Base-by-base conservation (phyloP, 331 rosid genomes). In the Malus hybrid region DNA sequence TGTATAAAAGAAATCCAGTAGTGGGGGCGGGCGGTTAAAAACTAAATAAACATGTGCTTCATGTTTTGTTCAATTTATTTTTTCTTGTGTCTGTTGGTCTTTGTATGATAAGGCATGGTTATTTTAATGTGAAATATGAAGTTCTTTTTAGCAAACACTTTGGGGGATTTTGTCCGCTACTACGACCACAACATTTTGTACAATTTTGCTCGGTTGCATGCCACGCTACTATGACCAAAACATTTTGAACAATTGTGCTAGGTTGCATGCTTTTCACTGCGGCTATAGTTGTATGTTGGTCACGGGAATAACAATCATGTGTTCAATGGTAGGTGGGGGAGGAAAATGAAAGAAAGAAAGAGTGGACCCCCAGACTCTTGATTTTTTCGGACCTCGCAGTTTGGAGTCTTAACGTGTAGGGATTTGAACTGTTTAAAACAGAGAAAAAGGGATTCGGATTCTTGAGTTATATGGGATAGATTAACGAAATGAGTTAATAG, bases 31-130 rank as follows among this genome's bases (percentile, higher is more conserved):
- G 32, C n/a, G 24, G 65, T 62, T 67, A 3, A 46, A 69, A 55
- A 70, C 55, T 39, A 63, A 19, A 54, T 65, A 70, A 79, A 86
- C 94, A 88, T 91, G 97, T 85, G 19, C 93, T 90, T 72, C 91
- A 87, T 91, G 98, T 80, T 80, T 56, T 69, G 29, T 65, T 64
- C 9, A 50, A 6, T 8, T 18, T 5, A 16, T 27, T 69, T 19
- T 4, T 70, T 18, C 3, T 29, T 19, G 22, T 63, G 18, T 34
- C 5, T 36, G 28, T 24, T 7, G 72, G 10, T 57, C 14, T 7
- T 62, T 81, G 81, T 77, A 39, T 73, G 39, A 24, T 24, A 24
- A 24, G 24, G 24, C 24, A 24, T 24, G 24, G 65, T 32, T 59
- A 39, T 66, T 10, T 80, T 19, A 24, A 24, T 69, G 65, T 80